These are phyloP conservation scores for Dentipellis fragilis DNA, from an alignment of 768 basidiomycete species.

Conservation along the genomic window DNA sequence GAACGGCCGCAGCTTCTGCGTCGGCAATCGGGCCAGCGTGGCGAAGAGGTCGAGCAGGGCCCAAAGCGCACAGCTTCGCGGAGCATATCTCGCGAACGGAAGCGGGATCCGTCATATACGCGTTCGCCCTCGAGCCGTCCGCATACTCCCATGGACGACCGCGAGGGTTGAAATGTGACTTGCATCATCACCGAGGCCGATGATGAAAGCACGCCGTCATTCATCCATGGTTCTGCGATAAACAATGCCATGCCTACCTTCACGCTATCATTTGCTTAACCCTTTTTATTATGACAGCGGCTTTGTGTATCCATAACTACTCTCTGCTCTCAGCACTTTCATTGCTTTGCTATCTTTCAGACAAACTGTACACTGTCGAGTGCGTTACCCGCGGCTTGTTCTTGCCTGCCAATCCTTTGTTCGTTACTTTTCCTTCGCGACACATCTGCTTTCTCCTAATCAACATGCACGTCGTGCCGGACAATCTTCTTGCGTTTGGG, in stretches of 20 bases:
- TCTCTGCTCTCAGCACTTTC: neutral
- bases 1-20: neutral
- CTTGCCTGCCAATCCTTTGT: no score
- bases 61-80: neutral
- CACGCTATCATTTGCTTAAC: neutral
- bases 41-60: neutral
- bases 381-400: no score
- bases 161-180: neutral
- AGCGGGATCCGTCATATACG: neutral
- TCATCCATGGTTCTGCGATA: no score
- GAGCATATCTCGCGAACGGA: neutral
- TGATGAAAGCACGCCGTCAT: no score
- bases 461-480: no score
- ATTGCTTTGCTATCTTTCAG: neutral
- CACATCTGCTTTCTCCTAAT: no score
- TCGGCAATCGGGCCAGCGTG: neutral
- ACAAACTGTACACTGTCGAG: neutral
- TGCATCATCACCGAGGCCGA: neutral
- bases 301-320: neutral
- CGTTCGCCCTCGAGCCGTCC: neutral
- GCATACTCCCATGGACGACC: neutral
- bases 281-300: neutral
- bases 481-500: no score
- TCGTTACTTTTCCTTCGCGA: no score
- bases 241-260: neutral